Evolutionary conservation across 768 basidiomycete species (phyloP), one percentile per base, ranked within the genome.

Genomic region (Auricularia sp.): DNA sequence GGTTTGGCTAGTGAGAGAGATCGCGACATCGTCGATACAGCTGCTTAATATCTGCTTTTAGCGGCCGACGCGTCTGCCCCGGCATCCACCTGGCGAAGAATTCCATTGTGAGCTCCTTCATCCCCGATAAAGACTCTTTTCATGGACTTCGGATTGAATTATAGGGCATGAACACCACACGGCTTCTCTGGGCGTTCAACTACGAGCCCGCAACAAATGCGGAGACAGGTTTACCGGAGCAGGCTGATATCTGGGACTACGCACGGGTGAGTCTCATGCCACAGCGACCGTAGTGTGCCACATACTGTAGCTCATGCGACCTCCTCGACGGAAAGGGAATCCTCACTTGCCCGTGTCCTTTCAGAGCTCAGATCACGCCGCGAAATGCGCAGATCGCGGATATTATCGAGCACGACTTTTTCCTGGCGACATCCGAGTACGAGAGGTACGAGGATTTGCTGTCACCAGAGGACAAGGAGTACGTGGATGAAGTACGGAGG

Each of bases 181-280:
- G 69, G 53, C 69, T 75, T 4, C 23, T 75, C 7, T 75, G 74
- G 74, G 72, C 71, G 4, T 75, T 75, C 68, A 65, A 71, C 34
- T 75, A 73, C 64, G 44, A 61, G 11, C 61, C 67, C 39, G 67
- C 66, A 34, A 58, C 36, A 2, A 65, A 68, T 43, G 62, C 70
- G 5, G 65, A 65, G 36, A 66, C 65, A 10, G 66, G 66, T 10
- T 10, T 33, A 6, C 29, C 56, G 8, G 56, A 59, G 18, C 11
- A 29, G 34, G 29, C 18, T 10, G 56, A 59, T 34, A 33, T 34
- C 56, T 59, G 56, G 56, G 23, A 59, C 56, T 59, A 59, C 56
- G 34, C 56, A 21, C 14, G 23, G 23, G 56, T 29, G 33, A 5
- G 47, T 18, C 16, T 21, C 43, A 44, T 11, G 18, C 43, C 18